Percentiles rank a stretch among this genome's conserved stretches.
Conservation (phyloP, 305 asterid species). For the Rubia tinctorum region DNA sequence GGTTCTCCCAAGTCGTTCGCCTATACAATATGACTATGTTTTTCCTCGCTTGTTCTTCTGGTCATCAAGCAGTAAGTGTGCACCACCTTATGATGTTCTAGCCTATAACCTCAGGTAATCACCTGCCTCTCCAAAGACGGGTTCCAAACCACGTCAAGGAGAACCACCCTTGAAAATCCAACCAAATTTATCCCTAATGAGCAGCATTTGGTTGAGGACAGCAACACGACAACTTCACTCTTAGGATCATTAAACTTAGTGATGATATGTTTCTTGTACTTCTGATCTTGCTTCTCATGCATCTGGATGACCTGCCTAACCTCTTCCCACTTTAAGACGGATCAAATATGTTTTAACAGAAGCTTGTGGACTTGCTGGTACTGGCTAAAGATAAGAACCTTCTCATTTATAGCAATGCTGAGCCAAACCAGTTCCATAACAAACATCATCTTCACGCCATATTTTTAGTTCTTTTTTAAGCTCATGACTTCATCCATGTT, state of each 20-base stretch:
- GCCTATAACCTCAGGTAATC: conserved; percentile 55
- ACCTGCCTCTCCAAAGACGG: conserved; percentile 66
- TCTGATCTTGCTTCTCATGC: conserved; percentile 42
- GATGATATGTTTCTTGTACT: conserved; percentile 44
- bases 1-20: no score
- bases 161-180: conserved; percentile 62
- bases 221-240: conserved; percentile 44
- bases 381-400: conserved; percentile 65
- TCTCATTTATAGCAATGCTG: conserved; percentile 39
- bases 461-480: conserved; percentile 32
- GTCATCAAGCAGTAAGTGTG: conserved; percentile 57
- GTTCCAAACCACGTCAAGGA: conserved; percentile 79
- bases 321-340: conserved; percentile 34
- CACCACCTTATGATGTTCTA: conserved; percentile 56
- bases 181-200: conserved; percentile 69
- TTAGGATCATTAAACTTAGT: conserved; percentile 44
- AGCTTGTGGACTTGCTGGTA: conserved; percentile 33
- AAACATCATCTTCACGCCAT: conserved; percentile 54
- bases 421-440: conserved; percentile 48
- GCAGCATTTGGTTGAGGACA: conserved; percentile 67
- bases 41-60: conserved; percentile 44
- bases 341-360: conserved; percentile 39
- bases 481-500: conserved; percentile 29
- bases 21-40: no score
- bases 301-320: conserved; percentile 44